Conservation (phyloP, 1,284 basidiomycete species). For the Ustilago cynodontis region DNA sequence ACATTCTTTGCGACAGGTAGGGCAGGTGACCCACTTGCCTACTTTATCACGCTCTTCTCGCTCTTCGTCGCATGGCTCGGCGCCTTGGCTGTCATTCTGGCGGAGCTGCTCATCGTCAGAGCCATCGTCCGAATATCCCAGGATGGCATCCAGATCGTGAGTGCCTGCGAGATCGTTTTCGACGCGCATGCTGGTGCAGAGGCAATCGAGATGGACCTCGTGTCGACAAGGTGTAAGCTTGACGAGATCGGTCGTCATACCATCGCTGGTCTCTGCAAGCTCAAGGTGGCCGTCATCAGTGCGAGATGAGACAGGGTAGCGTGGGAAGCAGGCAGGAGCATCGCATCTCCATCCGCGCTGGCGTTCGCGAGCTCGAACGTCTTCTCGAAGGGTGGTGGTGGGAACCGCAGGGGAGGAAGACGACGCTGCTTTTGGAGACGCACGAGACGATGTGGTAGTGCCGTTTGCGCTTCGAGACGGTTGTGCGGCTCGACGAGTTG, state of each 20-base stretch:
- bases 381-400: slow-evolving; percentile 55
- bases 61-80: background rate
- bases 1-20: slow-evolving; percentile 59
- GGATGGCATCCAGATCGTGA: slow-evolving; percentile 18
- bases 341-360: slow-evolving; percentile 62
- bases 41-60: slow-evolving; percentile 42
- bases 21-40: slow-evolving; percentile 66
- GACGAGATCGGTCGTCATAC: slow-evolving; percentile 46
- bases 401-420: background rate
- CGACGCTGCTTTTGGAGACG: slow-evolving; percentile 8
- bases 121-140: slow-evolving; percentile 1
- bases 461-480: background rate
- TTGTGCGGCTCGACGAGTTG: background rate
- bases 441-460: background rate
- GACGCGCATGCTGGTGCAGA: slow-evolving; percentile 61
- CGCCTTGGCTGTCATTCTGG: slow-evolving; percentile 4
- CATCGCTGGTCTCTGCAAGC: slow-evolving; percentile 28
- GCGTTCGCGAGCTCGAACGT: slow-evolving; percentile 56
- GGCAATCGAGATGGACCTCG: slow-evolving; percentile 64
- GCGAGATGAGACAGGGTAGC: slow-evolving; percentile 40
- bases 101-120: background rate
- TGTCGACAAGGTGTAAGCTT: slow-evolving; percentile 62
- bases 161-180: slow-evolving; percentile 28
- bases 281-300: slow-evolving; percentile 35
- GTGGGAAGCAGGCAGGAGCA: slow-evolving; percentile 59